Base-by-base conservation (phyloP, 2,329 filamentous ascomycete genomes). In the Sphaceloma murrayae region DNA sequence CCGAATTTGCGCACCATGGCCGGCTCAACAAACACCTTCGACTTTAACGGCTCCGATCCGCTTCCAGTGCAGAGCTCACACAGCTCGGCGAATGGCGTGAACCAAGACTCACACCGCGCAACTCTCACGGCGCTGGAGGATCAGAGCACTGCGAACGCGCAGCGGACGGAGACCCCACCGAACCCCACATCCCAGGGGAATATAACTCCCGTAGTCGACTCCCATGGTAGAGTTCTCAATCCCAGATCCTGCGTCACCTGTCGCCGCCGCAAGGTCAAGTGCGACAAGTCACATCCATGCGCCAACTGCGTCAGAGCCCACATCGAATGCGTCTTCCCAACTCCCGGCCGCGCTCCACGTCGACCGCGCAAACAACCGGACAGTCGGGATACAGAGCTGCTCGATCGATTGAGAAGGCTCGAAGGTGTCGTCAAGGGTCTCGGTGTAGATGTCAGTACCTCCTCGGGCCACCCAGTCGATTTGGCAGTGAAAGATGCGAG, bases 221-320 rank as follows among this genome's bases (percentile, higher is more conserved):
- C 53, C 13, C 56, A 61, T 33, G 58, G 57, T 11, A 53, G 57
- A 19, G 49, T 55, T 11, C 53, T 62, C 16, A 65, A 64, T 44
- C 61, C 61, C 5, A 51, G 63, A 31, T 68, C 66, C 18, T 74
- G 72, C 51, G 66, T 73, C 11, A 74, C 70, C 19, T 75, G 72
- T 53, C 60, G 72, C 8, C 66, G 69, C 33, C 67, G 78, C 49
- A 82, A 84, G 61, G 82, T 87, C 45, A 80, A 81, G 55, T 87
- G 82, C 68, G 80, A 87, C 66, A 86, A 86, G 66, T 72, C 75
- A 54, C 77, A 84, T 67, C 80, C 82, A 11, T 87, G 82, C 61
- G 77, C 77, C 54, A 86, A 87, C 59, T 87, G 82, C 59, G 74
- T 74, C 31, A 75, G 80, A 51, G 80, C 79, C 30, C 67, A 78